Base-by-base conservation (phyloP, 495 filamentous ascomycete genomes). In the Immersiella caudata region DNA sequence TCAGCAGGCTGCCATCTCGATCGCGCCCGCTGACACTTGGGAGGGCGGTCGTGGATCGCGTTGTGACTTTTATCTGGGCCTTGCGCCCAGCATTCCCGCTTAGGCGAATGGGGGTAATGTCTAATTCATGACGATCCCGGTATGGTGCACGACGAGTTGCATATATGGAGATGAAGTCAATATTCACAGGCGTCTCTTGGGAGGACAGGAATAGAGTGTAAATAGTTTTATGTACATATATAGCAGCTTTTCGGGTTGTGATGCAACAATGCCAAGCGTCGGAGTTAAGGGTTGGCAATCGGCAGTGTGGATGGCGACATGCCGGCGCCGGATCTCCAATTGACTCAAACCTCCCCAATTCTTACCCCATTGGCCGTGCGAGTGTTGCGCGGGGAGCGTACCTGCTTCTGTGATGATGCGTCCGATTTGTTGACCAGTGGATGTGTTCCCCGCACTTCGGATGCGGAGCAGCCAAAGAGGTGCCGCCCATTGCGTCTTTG, bases 21-120 rank as follows among this genome's bases (percentile, higher is more conserved):
- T 89, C 24, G 80, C 78, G 9, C 66, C 86, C 74, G 81, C 83
- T 7, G 78, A 77, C 49, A 65, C 73, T 0, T 89, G 86, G 87
- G 87, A 90, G 68, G 85, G 82, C 1, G 83, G 83, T 0, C 78
- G 86, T n/a, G 85, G 86, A 0, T 64, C 66, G 22, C 73, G 87
- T 22, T 89, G 86, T 72, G 79, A 81, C 40, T 87, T 88, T 66
- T 89, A 85, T 79, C 79, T 76, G 67, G 73, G 67, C 8, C 68
- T 87, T 27, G 81, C 67, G 11, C 72, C 54, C 46, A 76, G 75
- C 50, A 78, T 84, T 16, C 80, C 82, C 0, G 79, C 74, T 56
- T n/a, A n/a, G n/a, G n/a, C n/a, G n/a, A n/a, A n/a, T n/a, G n/a
- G n/a, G n/a, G n/a, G n/a, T 81, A 46, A 46, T 46, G 29, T 33